Percentiles rank a stretch among this genome's conserved stretches.
Evolutionary conservation across 164 flowering plant genomes (phyloP).

Genomic region (Berberis thunbergii): DNA sequence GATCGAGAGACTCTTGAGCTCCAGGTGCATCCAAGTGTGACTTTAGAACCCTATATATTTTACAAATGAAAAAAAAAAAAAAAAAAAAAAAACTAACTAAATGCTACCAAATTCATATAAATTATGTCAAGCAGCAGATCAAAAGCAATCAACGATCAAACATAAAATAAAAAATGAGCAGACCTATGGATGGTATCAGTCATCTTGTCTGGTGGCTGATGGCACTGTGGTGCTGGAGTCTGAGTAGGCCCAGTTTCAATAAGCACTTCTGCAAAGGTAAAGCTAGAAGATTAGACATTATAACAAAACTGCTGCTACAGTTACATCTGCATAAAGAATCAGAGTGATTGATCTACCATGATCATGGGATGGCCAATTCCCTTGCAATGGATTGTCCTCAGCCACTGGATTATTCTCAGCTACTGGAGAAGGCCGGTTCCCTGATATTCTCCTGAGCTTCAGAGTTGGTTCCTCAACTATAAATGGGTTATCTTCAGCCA

Average conservation of each 20-base stretch:
- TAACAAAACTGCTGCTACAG: background rate
- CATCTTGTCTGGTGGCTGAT: slow-evolving; percentile 38
- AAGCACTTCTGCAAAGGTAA: slow-evolving; percentile 38
- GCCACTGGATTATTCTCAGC: too few relatives aligned
- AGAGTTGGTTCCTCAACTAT: slow-evolving; percentile 33
- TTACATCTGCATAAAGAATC: background rate
- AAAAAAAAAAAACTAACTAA: too few relatives aligned
- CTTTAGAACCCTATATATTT: slow-evolving; percentile 62
- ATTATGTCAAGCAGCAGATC: background rate
- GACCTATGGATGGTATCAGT: slow-evolving; percentile 48
- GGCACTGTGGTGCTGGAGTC: slow-evolving; percentile 32
- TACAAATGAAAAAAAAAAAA: background rate
- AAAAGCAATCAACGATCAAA: background rate
- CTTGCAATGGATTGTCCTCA: slow-evolving; percentile 1
- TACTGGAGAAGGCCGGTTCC: slow-evolving; percentile 12
- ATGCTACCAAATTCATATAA: background rate
- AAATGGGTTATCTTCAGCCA: slow-evolving; percentile 51
- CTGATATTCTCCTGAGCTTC: slow-evolving; percentile 40
- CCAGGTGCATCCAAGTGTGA: slow-evolving; percentile 75
- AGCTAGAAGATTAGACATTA: slow-evolving; percentile 2
- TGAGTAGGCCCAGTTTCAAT: slow-evolving; percentile 85
- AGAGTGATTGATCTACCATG: slow-evolving; percentile 27
- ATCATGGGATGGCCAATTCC: slow-evolving; percentile 36
- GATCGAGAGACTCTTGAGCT: slow-evolving; percentile 53
- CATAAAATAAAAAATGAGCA: background rate